Base-by-base conservation (phyloP, 2,329 filamentous ascomycete genomes). In the Huntiella abstrusa region DNA sequence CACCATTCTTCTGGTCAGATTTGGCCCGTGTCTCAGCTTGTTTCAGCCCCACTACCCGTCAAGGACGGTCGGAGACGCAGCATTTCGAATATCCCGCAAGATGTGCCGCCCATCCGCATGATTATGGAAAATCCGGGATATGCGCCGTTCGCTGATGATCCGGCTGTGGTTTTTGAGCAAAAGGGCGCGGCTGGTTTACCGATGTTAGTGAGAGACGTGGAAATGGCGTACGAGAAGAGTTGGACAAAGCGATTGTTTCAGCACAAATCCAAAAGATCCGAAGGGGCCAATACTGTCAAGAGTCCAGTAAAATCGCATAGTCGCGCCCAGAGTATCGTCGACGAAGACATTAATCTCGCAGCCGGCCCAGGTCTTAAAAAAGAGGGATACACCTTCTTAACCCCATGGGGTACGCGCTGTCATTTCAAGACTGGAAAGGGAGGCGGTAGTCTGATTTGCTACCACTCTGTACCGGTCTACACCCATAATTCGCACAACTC, bases 341-440 rank as follows among this genome's bases (percentile, higher is more conserved):
- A 46, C 12, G 36, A 44, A 12, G 38, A 41, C 13, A 33, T 46
- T 13, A 50, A 50, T 12, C 34, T 50, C 8, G 38, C 63, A 1
- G 65, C 67, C 0, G 64, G 64, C 0, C 64, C 65, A 0, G 69
- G 63, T 13, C 63, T 68, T 51, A 71, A 65, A 46, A 67, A 76
- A 0, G 69, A 70, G 32, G 80, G 77, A 13, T 93, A 92, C 60
- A 72, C 76, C 1, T 95, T 95, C 57, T 64, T 68, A 15, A 91
- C 83, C 37, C 87, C 86, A 0, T 96, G 88, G 88, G 77, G 84
- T 51, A 83, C 84, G 12, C 72, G 73, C 37, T 96, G 88, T 62
- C 82, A 87, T 51, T 96, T 96, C 60, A 69, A 74, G 12, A 91
- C 86, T 0, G 80, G 82, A 34, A 70, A 76, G 47, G 79, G 74